Conservation (phyloP, 257 asterid species). For the Nicotiana noctiflora region DNA sequence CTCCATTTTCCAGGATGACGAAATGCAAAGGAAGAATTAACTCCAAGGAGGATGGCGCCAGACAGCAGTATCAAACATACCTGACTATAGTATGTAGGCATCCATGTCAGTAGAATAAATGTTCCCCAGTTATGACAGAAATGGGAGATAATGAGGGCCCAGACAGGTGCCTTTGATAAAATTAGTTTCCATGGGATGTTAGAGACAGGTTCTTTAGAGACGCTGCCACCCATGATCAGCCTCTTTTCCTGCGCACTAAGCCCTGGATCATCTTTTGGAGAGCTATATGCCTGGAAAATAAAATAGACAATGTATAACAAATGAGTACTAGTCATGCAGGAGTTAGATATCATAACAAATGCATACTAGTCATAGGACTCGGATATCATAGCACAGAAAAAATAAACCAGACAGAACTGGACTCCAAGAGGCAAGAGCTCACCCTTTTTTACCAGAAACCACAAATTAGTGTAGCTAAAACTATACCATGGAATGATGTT, state of each 20-base stretch:
- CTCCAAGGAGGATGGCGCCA: not conserved
- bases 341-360: no score
- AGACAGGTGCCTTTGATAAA: conserved; percentile 83
- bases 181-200: conserved; percentile 87
- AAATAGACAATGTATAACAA: not conserved
- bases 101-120: conserved; percentile 94
- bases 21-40: not conserved
- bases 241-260: conserved; percentile 58
- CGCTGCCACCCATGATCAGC: conserved; percentile 55
- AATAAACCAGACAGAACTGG: not conserved
- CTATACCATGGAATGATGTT: not conserved
- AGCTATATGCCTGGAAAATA: conserved; percentile 69
- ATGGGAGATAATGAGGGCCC: conserved; percentile 98
- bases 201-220: conserved; percentile 63
- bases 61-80: conserved; percentile 26
- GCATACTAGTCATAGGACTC: not conserved
- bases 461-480: not conserved
- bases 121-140: conserved; percentile 99
- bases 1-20: not conserved
- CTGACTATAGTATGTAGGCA: conserved; percentile 97
- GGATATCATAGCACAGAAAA: not conserved
- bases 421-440: not conserved
- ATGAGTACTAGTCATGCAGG: not conserved
- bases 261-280: conserved; percentile 75
- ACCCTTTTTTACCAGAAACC: not conserved